phyloP scores from a whole-genome alignment of 257 asterid species.

The Nicotiana undulata region DNA sequence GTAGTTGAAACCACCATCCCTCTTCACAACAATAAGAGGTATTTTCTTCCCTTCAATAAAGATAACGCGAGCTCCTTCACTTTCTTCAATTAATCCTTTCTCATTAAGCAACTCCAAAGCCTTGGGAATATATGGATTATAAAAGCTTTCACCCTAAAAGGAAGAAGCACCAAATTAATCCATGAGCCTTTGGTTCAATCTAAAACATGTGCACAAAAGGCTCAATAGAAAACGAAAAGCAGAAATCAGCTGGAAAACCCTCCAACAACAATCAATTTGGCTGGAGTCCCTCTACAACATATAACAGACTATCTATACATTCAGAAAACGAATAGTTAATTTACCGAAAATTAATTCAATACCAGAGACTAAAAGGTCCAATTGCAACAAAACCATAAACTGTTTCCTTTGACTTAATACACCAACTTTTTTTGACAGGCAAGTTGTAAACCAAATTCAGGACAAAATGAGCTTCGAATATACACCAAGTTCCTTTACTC shows the following conservation, averaged over 20 bases:
- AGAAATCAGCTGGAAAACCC: not conserved
- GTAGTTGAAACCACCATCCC: constrained; percentile 90
- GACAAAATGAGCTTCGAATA: not conserved
- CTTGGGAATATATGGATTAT: constrained; percentile 71
- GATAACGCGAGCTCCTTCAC: constrained; percentile 94
- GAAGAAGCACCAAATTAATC: not conserved
- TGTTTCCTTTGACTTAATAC: not conserved
- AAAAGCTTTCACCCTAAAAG: constrained; percentile 90
- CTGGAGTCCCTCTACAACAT: not conserved
- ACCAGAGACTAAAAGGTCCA: not conserved
- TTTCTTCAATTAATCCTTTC: constrained; percentile 70
- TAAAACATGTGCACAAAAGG: not conserved
- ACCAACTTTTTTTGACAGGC: not conserved
- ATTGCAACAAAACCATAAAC: not conserved
- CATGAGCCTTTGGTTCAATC: not conserved
- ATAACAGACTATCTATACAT: not conserved
- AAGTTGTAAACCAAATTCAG: not conserved
- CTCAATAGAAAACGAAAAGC: not conserved
- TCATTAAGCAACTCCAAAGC: constrained; percentile 48
- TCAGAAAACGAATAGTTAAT: not conserved
- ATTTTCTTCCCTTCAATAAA: constrained; percentile 68
- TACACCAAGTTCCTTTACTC: not conserved
- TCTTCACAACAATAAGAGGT: constrained; percentile 90
- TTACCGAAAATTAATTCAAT: not conserved
- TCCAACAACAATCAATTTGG: not conserved